Base-by-base conservation (phyloP, 2,329 filamentous ascomycete genomes). In the Alternaria gaisen region DNA sequence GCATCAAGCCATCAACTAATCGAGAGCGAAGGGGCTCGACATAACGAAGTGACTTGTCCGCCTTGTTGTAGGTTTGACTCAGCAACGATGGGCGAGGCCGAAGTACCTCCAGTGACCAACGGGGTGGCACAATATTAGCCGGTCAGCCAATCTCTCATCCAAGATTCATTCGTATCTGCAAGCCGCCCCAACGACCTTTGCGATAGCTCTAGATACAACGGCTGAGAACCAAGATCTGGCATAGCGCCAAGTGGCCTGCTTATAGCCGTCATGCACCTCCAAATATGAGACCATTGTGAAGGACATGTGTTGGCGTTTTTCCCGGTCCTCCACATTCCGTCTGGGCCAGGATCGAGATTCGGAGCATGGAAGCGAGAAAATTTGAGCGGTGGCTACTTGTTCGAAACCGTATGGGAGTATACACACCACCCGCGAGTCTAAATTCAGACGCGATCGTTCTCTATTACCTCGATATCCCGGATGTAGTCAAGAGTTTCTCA, bases 101-200 rank as follows among this genome's bases (percentile, higher is more conserved):
- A 47, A 38, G 46, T 52, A 46, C 18, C 53, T 38, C 44, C 52
- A 51, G 24, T 44, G 14, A 36, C 43, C 30, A 38, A 38, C 28
- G 9, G 38, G 43, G 47, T 14, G 41, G 60, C 44, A 53, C 53
- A 62, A 53, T 34, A 64, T 65, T 67, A 67, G 42, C 65, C 65
- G 58, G 65, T 57, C 58, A 58, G 53, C 60, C 48, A 57, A 53
- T 56, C 50, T 54, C 18, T 47, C n/a, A n/a, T 51, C 18, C 34
- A 32, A 24, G 32, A 32, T 44, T 47, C 42, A 52, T 43, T 56
- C 63, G 48, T 53, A 54, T 58, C 40, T 63, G 53, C 56, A 54
- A 42, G 22, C 40, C 22, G 24, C 30, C 32, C 30, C 48, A 9
- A 40, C n/a, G n/a, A 44, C 40, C 18, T 40, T 40, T n/a, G 38